Evolutionary conservation across 2,329 filamentous ascomycete species (phyloP).

Genomic region (Grosmannia clavigera): DNA sequence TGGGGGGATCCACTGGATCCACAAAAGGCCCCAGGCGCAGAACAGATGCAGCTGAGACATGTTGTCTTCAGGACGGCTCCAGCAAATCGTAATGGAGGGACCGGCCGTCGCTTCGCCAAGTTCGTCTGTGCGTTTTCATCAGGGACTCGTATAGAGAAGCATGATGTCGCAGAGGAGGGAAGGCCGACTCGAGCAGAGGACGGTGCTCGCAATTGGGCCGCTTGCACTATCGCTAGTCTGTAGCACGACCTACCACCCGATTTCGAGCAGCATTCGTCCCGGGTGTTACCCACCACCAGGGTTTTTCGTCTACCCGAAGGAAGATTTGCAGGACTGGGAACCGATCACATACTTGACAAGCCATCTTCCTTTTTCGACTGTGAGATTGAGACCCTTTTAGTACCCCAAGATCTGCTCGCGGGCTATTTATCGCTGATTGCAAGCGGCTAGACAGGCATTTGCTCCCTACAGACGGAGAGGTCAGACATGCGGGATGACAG

Average conservation of each 20-base stretch:
- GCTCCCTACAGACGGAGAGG: not conserved
- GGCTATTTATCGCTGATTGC: not conserved
- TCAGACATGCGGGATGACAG: not conserved
- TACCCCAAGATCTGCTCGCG: not conserved
- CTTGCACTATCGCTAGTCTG: not conserved
- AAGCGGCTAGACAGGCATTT: not conserved
- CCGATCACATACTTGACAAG: not conserved
- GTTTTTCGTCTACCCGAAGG: not conserved
- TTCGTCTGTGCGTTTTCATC: not conserved
- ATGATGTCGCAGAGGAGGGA: not conserved
- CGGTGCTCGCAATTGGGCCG: not conserved
- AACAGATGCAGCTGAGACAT: not conserved
- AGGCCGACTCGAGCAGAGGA: not conserved
- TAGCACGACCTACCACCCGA: not conserved
- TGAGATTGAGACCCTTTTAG: not conserved
- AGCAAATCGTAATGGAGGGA: not conserved
- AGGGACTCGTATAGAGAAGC: not conserved
- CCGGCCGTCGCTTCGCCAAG: not conserved
- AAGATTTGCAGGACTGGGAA: not conserved
- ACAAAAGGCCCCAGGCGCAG: not conserved
- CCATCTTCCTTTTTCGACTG: not conserved
- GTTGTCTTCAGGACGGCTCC: not conserved
- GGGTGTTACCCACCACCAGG: not conserved
- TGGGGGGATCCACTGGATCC: not conserved
- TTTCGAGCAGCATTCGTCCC: not conserved